Evolutionary conservation across 768 basidiomycete species (phyloP), one percentile per base, ranked within the genome.

Genomic region (Boletus insuetus): DNA sequence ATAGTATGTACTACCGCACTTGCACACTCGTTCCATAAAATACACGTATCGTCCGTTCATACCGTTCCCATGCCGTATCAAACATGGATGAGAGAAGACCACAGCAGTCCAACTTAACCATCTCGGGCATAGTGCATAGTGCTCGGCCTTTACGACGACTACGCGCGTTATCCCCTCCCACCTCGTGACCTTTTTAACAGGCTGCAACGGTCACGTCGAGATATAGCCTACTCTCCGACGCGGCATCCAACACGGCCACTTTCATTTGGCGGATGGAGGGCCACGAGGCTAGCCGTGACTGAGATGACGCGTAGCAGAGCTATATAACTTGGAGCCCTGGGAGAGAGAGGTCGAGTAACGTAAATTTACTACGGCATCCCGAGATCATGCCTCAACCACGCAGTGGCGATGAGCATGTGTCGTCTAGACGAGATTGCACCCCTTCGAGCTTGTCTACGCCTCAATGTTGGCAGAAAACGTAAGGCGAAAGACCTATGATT

Each of bases 401-500:
- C 62, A 65, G 68, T 70, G 68, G 67, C 65, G 59, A 43, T 68
- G 67, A 67, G 63, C 59, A 62, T 58, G 61, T 22, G 43, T 44
- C 47, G 45, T 49, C 54, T 48, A 52, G 58, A 49, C 55, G 47
- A 57, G 41, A 35, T 34, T 12, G 13, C 19, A 29, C 32, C 35
- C 45, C 44, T 44, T 44, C 17, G 40, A 39, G 32, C 41, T 44
- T 7, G 44, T 54, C 45, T 40, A 47, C 56, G 45, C 44, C 26
- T 54, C 34, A 22, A 53, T 51, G 61, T 58, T 45, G 49, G 37
- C 37, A 46, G 46, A 64, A 64, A 31, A 67, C 62, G 58, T 55
- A 61, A 64, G 51, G 46, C 26, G 16, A 14, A 55, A 59, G 44
- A 55, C 49, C 48, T 20, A 45, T 51, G 12, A 56, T 53, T 62